Evolutionary conservation across 116 monocot species (phyloP).

Genomic region (Iris pallida): DNA sequence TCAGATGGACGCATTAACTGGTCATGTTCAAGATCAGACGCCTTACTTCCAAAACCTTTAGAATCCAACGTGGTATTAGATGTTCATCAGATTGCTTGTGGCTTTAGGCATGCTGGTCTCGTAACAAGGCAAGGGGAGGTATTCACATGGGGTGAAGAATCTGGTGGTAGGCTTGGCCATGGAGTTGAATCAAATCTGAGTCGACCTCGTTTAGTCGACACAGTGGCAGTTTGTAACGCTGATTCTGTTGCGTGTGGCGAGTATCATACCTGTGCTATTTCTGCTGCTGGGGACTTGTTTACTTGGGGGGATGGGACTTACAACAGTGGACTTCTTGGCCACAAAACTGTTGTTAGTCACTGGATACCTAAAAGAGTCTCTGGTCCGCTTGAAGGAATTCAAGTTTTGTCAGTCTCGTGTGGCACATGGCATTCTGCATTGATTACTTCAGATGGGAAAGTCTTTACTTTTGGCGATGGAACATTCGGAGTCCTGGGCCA

Average conservation of each 20-base stretch:
- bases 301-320: constrained; percentile 67
- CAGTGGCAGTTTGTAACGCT: constrained; percentile 23
- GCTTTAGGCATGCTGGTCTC: constrained; percentile 37
- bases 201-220: constrained; percentile 40
- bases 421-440: constrained; percentile 79
- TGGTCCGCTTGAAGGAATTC: constrained; percentile 58
- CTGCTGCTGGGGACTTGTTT: constrained; percentile 61
- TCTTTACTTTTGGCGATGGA: constrained; percentile 78
- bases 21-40: constrained; percentile 28
- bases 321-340: constrained; percentile 57
- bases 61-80: constrained; percentile 51
- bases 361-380: constrained; percentile 74
- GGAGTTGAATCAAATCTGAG: constrained; percentile 27
- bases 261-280: constrained; percentile 71
- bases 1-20: constrained; percentile 11
- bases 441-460: constrained; percentile 41
- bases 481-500: constrained; percentile 70
- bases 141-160: constrained; percentile 58
- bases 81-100: constrained; percentile 41
- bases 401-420: constrained; percentile 54
- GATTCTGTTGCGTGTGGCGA: constrained; percentile 67
- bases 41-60: constrained; percentile 34
- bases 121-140: constrained; percentile 48
- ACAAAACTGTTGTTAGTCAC: constrained; percentile 51
- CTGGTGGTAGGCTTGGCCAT: constrained; percentile 42